Evolutionary conservation across 768 basidiomycete species (phyloP), one percentile per base, ranked within the genome.

Genomic region (Dacryopinax primogenitus): DNA sequence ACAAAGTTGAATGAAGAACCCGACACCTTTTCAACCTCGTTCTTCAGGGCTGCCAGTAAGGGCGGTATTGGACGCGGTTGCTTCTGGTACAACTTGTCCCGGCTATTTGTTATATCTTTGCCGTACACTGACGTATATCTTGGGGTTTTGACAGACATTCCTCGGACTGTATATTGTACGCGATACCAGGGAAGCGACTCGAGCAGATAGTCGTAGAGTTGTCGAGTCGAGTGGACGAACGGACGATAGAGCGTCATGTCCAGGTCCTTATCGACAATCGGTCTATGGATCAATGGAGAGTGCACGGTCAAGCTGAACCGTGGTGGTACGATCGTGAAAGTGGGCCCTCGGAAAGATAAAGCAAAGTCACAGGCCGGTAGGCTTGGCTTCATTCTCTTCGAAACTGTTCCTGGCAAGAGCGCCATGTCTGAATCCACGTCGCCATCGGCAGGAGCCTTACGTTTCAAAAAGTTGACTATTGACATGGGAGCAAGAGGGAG

Each of bases 101-200:
- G 26, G 15, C 64, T 65, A 2, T 66, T 62, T 4, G 71, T 73
- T 23, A 64, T 37, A 64, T 74, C 73, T 35, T 73, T 73, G n/a
- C 73, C 73, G 68, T 72, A 74, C 1, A 74, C 73, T 0, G 73
- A 73, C 7, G 73, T 74, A 37, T 68, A 74, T 47, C 73, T 68
- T 11, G 73, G 73, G 3, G 73, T 74, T 51, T 71, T 73, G 45
- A 73, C 70, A 18, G 68, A 51, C 28, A 71, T 69, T 3, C 71
- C 71, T 28, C 69, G 67, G 35, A 71, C 66, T 16, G 64, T 71
- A 64, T 74, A 74, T 63, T 69, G 71, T 7, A 74, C 73, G 15
- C 73, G 64, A 45, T 74, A 73, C 70, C 72, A 74, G 6, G 73
- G 73, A 33, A 74, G 41, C 13, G 68, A 67, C 0, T 71, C 67